These are phyloP conservation scores for Xenosphaeropsis pyriputrescens DNA, from an alignment of 2,329 filamentous ascomycete genomes.

Conservation along the genomic window DNA sequence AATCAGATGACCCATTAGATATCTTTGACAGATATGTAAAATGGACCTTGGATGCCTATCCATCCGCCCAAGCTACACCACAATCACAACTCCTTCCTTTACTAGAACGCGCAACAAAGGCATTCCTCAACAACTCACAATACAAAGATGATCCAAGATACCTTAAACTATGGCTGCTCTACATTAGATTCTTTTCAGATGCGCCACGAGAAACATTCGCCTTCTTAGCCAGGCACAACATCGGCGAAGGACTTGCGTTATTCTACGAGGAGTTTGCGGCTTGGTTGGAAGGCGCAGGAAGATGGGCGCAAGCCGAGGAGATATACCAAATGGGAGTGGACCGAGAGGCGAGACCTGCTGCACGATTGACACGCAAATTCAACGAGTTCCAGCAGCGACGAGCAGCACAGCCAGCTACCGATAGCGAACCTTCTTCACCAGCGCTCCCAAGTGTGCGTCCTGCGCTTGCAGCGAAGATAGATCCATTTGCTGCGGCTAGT, in stretches of 20 bases:
- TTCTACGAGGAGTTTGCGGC: conserved; percentile 96
- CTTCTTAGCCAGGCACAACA: conserved; percentile 75
- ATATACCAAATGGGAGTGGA: conserved; percentile 86
- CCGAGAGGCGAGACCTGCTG: conserved; percentile 67
- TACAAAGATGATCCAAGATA: conserved; percentile 96
- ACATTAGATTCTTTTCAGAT: conserved; percentile 86
- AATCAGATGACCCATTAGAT: conserved; percentile 90
- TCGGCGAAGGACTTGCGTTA: conserved; percentile 75
- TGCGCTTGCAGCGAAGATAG: conserved; percentile 70
- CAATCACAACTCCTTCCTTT: conserved; percentile 81
- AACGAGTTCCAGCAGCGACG: conserved; percentile 77
- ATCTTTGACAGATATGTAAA: conserved; percentile 93
- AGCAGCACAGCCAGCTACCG: conserved; percentile 46
- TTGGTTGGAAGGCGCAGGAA: conserved; percentile 72
- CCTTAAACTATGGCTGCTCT: conserved; percentile 84
- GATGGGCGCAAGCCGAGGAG: conserved; percentile 87
- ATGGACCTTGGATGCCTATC: conserved; percentile 93
- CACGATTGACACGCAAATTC: conserved; percentile 77
- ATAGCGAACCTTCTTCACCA: conserved; percentile 65
- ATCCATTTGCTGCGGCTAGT: conserved; percentile 57
- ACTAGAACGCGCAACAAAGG: conserved; percentile 83
- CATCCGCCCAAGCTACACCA: conserved; percentile 79
- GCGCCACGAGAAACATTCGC: conserved; percentile 86
- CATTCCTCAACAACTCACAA: conserved; percentile 70
- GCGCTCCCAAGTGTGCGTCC: conserved; percentile 73